Evolutionary conservation across 2,329 filamentous ascomycete species (phyloP), one percentile per base, ranked within the genome.

Genomic region (Triangularia verruculosa): DNA sequence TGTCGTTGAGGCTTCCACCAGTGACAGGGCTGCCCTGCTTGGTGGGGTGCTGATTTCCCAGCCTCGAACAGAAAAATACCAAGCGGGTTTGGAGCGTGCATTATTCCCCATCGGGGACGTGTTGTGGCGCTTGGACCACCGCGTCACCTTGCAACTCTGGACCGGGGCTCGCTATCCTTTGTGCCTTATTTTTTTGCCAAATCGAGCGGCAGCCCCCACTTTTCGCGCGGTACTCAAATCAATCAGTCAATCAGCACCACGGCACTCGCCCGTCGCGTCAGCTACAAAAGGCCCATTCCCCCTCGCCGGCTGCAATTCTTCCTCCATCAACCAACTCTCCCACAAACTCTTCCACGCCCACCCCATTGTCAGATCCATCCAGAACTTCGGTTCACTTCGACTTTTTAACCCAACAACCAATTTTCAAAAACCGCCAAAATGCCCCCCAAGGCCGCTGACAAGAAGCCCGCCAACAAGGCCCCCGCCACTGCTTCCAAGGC

Each of bases 401-500:
- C 69, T 66, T 68, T 68, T 71, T 66, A 61, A 70, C 63, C 61
- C 53, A 64, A 60, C 66, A 57, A 61, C 63, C 68, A 66, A 64
- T 66, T 57, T 54, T 61, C 67, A 63, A 58, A 67, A 75, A 72
- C 65, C 61, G 69, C 75, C 78, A 89, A 89, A 90, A 98, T 98
- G 95, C 87, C 95, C 84, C 94, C 95, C 78, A 98, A 98, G 86
- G 89, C 91, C 77, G 94, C 94, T 78, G 91, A 96, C 84, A 98
- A 98, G 92, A 97, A 97, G 88, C 93, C 94, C 82, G 94, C 91
- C 84, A 87, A 92, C 83, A 98, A 98, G 92, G 94, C 94, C 74
- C 93, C 94, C 66, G 91, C 82, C 60, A 85, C 90, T 77, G 85
- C 85, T 71, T 84, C 82, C 73, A 87, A 87, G 83, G 84, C 83